phyloP scores from a whole-genome alignment of 2,329 filamentous ascomycete species.

The Metarhizium album region DNA sequence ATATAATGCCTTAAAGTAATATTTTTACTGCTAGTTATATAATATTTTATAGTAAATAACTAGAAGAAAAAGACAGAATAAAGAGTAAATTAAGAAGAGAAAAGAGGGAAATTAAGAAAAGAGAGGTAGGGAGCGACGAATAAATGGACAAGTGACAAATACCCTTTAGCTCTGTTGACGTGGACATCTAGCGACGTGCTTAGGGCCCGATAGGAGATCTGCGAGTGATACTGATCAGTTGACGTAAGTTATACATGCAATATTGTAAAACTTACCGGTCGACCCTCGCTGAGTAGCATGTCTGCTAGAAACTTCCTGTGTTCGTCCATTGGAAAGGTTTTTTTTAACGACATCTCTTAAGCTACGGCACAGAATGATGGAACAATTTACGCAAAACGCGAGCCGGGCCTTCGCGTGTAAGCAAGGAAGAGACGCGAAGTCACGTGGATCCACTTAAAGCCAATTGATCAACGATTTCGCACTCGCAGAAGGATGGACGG shows the following conservation, averaged over 20 bases:
- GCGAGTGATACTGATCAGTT: slow-evolving; percentile 3
- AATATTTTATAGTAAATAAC: too few species aligned
- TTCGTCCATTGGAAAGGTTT: slow-evolving; percentile 39
- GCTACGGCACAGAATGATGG: neutral
- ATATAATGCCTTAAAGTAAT: too few species aligned
- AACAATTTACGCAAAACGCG: neutral
- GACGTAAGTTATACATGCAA: neutral
- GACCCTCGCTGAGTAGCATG: slow-evolving; percentile 65
- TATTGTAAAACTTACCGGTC: slow-evolving; percentile 43
- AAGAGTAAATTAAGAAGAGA: too few species aligned
- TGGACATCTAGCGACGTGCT: slow-evolving; percentile 77
- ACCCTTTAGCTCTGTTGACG: slow-evolving; percentile 85
- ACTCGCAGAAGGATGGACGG: too few species aligned
- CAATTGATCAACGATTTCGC: neutral
- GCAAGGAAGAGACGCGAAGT: slow-evolving; percentile 19
- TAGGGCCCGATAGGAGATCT: slow-evolving; percentile 82
- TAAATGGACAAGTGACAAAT: slow-evolving; percentile 7
- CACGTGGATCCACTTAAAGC: slow-evolving; percentile 19
- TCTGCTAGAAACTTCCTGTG: slow-evolving; percentile 65
- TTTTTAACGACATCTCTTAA: neutral
- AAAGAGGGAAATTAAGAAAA: too few species aligned
- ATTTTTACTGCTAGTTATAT: too few species aligned
- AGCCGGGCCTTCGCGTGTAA: neutral
- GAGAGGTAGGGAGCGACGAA: slow-evolving; percentile 14
- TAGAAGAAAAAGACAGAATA: too few species aligned